Conservation (phyloP, 179 eudicot species). For the Monotropa hypopitys region DNA sequence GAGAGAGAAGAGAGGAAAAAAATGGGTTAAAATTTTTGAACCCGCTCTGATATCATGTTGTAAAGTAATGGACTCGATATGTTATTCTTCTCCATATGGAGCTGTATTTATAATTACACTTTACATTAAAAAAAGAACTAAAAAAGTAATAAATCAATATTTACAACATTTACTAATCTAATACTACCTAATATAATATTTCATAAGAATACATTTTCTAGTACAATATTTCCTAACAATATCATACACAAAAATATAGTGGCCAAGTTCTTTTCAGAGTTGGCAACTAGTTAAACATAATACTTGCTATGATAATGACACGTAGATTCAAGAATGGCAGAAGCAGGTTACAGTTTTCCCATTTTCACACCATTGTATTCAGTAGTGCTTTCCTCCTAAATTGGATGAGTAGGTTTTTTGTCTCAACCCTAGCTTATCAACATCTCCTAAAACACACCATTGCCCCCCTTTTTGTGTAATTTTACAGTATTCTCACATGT, state of each 20-base stretch:
- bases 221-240: too few relatives aligned
- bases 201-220: too few relatives aligned
- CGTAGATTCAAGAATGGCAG: background rate
- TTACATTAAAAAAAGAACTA: too few relatives aligned
- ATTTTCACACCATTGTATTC: background rate
- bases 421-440: background rate
- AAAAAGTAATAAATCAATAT: too few relatives aligned
- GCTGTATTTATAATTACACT: too few relatives aligned
- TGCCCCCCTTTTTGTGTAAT: background rate
- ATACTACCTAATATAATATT: too few relatives aligned
- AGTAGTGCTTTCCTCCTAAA: background rate
- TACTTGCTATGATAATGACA: background rate
- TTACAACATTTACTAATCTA: too few relatives aligned
- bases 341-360: background rate
- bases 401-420: background rate
- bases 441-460: background rate
- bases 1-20: too few relatives aligned
- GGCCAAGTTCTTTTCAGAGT: background rate
- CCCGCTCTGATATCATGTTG: too few relatives aligned
- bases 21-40: too few relatives aligned
- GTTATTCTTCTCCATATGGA: too few relatives aligned
- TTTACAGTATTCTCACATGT: background rate
- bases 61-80: too few relatives aligned
- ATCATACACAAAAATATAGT: background rate
- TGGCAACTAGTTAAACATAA: background rate